Evolutionary conservation across 345 rosid species (phyloP).

Genomic region (Arabis hirsuta): DNA sequence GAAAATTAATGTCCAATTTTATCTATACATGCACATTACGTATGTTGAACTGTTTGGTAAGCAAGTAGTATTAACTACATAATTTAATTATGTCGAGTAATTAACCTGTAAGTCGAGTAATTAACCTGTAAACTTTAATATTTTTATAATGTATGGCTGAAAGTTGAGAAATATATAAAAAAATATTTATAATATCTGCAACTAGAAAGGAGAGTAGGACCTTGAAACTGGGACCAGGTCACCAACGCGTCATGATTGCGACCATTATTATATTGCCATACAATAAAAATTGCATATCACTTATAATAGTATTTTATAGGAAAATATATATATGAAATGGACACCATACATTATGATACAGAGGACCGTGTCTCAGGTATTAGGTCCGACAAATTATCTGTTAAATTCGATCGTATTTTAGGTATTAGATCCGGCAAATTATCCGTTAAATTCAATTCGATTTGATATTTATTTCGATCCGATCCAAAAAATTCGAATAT

Average conservation of each 20-base stretch:
- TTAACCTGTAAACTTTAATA: not conserved
- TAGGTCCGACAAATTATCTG: no score
- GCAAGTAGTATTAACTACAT: not conserved
- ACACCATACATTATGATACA: slow-evolving; percentile 18
- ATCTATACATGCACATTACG: not conserved
- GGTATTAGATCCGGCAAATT: no score
- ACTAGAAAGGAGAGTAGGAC: slow-evolving; percentile 40
- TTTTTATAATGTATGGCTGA: slow-evolving; percentile 14
- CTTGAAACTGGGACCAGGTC: slow-evolving; percentile 44
- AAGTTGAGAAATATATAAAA: slow-evolving; percentile 7
- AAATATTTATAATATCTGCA: slow-evolving; percentile 25
- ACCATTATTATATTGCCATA: slow-evolving; percentile 21
- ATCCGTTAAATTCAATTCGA: no score
- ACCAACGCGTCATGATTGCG: slow-evolving; percentile 48
- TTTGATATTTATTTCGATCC: no score
- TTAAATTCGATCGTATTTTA: no score
- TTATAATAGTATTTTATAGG: not conserved
- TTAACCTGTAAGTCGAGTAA: not conserved
- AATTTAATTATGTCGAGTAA: not conserved
- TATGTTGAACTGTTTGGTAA: slow-evolving; percentile 1
- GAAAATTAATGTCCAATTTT: not conserved
- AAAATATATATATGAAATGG: slow-evolving; percentile 3
- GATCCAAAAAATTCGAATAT: no score
- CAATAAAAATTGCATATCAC: not conserved
- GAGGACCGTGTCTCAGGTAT: not conserved